phyloP scores from a whole-genome alignment of 2,329 filamentous ascomycete genomes.

The Lasiodiplodia gonubiensis region DNA sequence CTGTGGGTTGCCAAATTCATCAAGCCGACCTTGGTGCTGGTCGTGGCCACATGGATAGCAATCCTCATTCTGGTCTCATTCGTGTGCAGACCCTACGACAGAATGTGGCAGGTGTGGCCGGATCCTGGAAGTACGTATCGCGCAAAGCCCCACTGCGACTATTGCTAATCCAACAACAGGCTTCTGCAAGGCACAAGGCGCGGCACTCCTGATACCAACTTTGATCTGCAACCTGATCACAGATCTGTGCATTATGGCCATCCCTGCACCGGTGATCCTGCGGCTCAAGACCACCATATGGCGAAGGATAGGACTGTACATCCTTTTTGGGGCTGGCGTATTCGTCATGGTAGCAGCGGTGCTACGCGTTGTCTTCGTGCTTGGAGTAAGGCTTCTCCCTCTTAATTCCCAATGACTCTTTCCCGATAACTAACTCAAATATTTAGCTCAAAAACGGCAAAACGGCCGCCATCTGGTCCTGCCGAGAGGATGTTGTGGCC shows the following conservation, averaged over 20 bases:
- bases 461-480: constrained; percentile 46
- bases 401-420: too few species aligned
- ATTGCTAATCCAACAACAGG: constrained; percentile 19
- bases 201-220: constrained; percentile 41
- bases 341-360: constrained; percentile 44
- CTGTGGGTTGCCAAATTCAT: constrained; percentile 47
- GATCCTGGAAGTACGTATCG: constrained; percentile 45
- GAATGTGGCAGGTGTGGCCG: constrained; percentile 49
- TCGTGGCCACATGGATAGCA: constrained; percentile 35
- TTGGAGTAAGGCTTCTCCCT: constrained; percentile 35
- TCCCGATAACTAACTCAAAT: not conserved
- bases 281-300: constrained; percentile 38
- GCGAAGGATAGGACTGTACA: constrained; percentile 40
- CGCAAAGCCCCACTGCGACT: too few species aligned
- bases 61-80: constrained; percentile 48
- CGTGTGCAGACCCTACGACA: constrained; percentile 53
- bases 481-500: constrained; percentile 48
- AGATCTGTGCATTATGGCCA: constrained; percentile 44
- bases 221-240: constrained; percentile 44
- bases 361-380: constrained; percentile 38
- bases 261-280: constrained; percentile 45
- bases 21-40: constrained; percentile 43
- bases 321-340: constrained; percentile 43
- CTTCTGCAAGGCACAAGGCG: constrained; percentile 43
- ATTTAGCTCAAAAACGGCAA: constrained; percentile 31